Evolutionary conservation across 192 early-diverging fungal genomes (phyloP).

Genomic region (Chytriomyces sp.): DNA sequence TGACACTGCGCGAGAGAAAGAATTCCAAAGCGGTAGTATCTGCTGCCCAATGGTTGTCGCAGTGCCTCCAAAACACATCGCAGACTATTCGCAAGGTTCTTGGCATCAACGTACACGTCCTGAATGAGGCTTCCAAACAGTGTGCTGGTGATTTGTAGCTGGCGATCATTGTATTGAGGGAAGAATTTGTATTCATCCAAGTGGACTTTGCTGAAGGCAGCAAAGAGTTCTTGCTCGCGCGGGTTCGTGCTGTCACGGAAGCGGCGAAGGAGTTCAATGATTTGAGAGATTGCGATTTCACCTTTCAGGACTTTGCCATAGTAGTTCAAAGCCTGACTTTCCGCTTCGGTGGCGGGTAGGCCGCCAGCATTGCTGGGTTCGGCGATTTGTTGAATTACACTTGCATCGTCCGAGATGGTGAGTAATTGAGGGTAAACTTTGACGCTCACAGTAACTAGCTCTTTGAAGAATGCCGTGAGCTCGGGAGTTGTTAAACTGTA

Average conservation of each 20-base stretch:
- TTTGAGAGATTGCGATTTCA: conserved; percentile 78
- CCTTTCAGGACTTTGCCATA: conserved; percentile 81
- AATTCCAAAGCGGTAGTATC: conserved; percentile 90
- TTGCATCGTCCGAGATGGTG: neutral
- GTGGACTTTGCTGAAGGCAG: conserved; percentile 89
- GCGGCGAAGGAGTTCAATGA: conserved; percentile 80
- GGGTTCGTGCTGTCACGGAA: conserved; percentile 78
- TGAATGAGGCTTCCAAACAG: conserved; percentile 92
- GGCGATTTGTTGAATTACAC: neutral
- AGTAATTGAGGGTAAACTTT: conserved; percentile 30
- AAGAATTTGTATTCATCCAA: conserved; percentile 98
- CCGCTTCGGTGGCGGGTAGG: conserved; percentile 58
- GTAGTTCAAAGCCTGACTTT: conserved; percentile 74
- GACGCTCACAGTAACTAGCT: conserved; percentile 7
- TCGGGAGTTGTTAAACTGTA: conserved; percentile 64
- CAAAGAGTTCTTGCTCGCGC: conserved; percentile 82
- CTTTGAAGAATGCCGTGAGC: conserved; percentile 38
- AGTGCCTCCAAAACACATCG: conserved; percentile 88
- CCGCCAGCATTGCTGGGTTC: neutral
- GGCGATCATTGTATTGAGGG: conserved; percentile 90
- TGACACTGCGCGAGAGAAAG: conserved; percentile 85
- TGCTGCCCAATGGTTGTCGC: conserved; percentile 75
- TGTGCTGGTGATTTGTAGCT: conserved; percentile 84
- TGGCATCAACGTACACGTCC: conserved; percentile 80
- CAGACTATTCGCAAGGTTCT: conserved; percentile 83